These are phyloP conservation scores for Pulicaria dysenterica DNA, from an alignment of 129 eudicot species.

Conservation along the genomic window DNA sequence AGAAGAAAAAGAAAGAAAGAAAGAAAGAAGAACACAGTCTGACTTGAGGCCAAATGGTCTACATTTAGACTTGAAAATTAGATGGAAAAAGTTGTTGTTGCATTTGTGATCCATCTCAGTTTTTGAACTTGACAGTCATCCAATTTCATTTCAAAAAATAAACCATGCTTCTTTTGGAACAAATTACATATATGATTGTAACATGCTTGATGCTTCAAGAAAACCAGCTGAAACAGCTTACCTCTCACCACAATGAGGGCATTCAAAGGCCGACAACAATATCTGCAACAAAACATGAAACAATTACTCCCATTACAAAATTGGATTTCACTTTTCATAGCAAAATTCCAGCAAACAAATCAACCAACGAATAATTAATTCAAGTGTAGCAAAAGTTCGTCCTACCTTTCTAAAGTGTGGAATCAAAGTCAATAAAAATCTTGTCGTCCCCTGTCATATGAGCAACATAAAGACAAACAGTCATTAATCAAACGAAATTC, in stretches of 20 bases:
- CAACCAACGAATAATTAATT: conserved; percentile 2
- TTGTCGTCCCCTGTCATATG: conserved; percentile 65
- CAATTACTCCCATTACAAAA: background rate
- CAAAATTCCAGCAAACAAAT: background rate
- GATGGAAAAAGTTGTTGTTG: too few species aligned
- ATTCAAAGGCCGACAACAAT: conserved; percentile 83
- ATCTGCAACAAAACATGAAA: conserved; percentile 44
- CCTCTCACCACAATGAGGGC: conserved; percentile 92
- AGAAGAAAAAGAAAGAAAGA: too few species aligned
- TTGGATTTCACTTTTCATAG: background rate
- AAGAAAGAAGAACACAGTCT: too few species aligned
- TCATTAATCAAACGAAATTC: conserved; percentile 2
- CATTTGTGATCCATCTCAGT: too few species aligned
- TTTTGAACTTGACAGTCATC: too few species aligned
- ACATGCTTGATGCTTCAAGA: background rate
- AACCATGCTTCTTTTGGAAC: too few species aligned
- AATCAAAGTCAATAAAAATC: conserved; percentile 66
- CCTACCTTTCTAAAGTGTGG: conserved; percentile 84
- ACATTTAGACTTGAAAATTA: background rate
- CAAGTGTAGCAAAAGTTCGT: background rate
- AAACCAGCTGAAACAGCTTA: conserved; percentile 27
- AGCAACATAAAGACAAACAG: background rate
- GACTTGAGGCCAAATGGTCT: background rate
- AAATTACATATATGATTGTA: too few species aligned
- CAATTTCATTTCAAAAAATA: too few species aligned